phyloP scores from a whole-genome alignment of 176 grass and related monocot species.

The Carex pumila region DNA sequence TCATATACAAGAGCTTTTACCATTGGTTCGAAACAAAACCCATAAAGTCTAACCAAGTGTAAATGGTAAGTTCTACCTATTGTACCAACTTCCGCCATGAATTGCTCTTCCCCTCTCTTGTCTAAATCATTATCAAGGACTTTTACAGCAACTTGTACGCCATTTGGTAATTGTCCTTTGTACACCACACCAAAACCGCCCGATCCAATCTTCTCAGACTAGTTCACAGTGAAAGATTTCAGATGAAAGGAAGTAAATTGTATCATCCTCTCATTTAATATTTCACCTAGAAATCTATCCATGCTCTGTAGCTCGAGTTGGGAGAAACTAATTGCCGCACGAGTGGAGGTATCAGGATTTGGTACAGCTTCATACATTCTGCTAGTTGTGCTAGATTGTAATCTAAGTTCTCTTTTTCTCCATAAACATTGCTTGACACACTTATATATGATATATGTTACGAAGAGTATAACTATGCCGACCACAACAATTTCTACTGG shows the following conservation, averaged over 20 bases:
- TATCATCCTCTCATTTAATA: slow-evolving; percentile 33
- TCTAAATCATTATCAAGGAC: slow-evolving; percentile 35
- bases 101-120: slow-evolving; percentile 38
- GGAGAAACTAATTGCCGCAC: neutral
- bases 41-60: slow-evolving; percentile 61
- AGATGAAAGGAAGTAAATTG: slow-evolving; percentile 33
- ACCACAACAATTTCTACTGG: slow-evolving; percentile 3
- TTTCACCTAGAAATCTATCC: slow-evolving; percentile 20
- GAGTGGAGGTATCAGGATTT: too few species aligned
- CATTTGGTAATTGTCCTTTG: slow-evolving; percentile 27
- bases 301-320: slow-evolving; percentile 16
- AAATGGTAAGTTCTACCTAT: slow-evolving; percentile 56
- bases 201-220: too few species aligned
- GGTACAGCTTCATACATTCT: too few species aligned
- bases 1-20: slow-evolving; percentile 68
- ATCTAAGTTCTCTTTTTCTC: neutral
- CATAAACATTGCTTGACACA: neutral
- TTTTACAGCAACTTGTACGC: slow-evolving; percentile 39
- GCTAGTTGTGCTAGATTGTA: too few species aligned
- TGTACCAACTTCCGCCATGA: slow-evolving; percentile 67
- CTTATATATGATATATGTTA: slow-evolving; percentile 18
- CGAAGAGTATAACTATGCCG: neutral
- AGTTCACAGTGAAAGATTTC: slow-evolving; percentile 33
- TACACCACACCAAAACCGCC: too few species aligned
- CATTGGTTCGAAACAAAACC: slow-evolving; percentile 49